phyloP scores from a whole-genome alignment of 148 eudicot species.

The Beta vulgaris region DNA sequence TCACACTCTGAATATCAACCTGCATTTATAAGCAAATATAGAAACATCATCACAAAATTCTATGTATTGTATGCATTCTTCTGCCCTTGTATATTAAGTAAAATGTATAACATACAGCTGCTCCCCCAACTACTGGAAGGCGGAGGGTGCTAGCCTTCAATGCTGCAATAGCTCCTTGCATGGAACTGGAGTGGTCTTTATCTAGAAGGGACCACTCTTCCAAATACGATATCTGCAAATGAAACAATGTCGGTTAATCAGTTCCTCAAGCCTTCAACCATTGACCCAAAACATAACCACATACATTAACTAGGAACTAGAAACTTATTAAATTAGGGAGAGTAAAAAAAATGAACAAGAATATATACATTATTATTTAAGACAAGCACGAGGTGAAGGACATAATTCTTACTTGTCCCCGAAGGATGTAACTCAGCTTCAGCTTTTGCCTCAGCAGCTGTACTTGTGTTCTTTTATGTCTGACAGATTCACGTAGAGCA shows the following conservation, averaged over 20 bases:
- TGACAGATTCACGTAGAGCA: constrained; percentile 84
- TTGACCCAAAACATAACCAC: neutral
- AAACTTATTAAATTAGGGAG: neutral
- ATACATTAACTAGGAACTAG: neutral
- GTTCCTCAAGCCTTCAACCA: neutral
- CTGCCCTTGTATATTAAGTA: neutral
- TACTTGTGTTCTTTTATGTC: constrained; percentile 67
- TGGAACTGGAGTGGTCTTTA: constrained; percentile 60
- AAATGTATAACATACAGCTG: constrained; percentile 48
- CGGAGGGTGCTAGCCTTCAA: constrained; percentile 97
- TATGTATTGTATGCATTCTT: constrained; percentile 1
- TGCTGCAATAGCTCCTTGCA: constrained; percentile 89
- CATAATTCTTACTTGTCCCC: constrained; percentile 65
- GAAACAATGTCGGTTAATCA: constrained; percentile 7
- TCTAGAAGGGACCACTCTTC: constrained; percentile 89
- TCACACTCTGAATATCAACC: constrained; percentile 75
- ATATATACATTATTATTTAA: neutral
- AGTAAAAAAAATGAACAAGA: neutral
- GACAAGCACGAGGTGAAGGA: neutral
- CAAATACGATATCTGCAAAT: constrained; percentile 57
- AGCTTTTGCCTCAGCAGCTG: constrained; percentile 81
- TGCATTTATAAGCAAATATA: constrained; percentile 27
- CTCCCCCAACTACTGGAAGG: constrained; percentile 94
- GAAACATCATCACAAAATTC: constrained; percentile 12
- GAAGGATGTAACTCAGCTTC: constrained; percentile 80